Base-by-base conservation (phyloP, 2,329 filamentous ascomycete genomes). In the Lecanoromycetidae sp. region DNA sequence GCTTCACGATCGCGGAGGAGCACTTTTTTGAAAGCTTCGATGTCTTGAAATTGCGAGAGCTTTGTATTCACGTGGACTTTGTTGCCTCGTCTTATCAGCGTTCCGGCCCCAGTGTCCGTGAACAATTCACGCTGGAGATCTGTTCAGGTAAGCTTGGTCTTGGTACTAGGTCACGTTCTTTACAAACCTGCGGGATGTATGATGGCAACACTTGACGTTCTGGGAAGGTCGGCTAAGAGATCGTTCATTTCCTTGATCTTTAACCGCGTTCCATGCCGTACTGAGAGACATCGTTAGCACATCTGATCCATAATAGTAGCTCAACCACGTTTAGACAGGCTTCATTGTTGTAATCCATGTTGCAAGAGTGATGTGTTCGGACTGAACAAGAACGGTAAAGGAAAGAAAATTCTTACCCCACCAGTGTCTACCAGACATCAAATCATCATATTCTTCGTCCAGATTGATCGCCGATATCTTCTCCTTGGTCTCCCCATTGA, bases 201-300 rank as follows among this genome's bases (percentile, higher is more conserved):
- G 60, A 98, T 96, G 52, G 91, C 91, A 41, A 98, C 90, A 58
- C 86, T 94, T 15, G 90, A 95, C 48, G 85, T 90, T 57, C 86
- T 82, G 43, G 91, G 91, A 15, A 98, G 77, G 41, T 84, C 82
- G 57, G 87, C 85, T 44, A 98, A 71, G 23, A 98, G 76, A 50
- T 94, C 87, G 73, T 94, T 94, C 69, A 94, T 93, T 70, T 98
- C 87, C 69, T 84, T 86, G 66, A 98, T 96, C 80, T 98, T 98
- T 55, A 96, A 75, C 53, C 88, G 79, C 30, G 90, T 96, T 53
- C 91, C 91, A 62, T 91, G 93, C 61, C 86, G 81, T 65, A 93
- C 91, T n/a, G n/a, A n/a, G n/a, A n/a, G n/a, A n/a, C n/a, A n/a
- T n/a, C n/a, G n/a, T n/a, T n/a, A n/a, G n/a, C n/a, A n/a, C n/a